phyloP scores from a whole-genome alignment of 2,329 filamentous ascomycete genomes.

The Aquanectria penicillioides region DNA sequence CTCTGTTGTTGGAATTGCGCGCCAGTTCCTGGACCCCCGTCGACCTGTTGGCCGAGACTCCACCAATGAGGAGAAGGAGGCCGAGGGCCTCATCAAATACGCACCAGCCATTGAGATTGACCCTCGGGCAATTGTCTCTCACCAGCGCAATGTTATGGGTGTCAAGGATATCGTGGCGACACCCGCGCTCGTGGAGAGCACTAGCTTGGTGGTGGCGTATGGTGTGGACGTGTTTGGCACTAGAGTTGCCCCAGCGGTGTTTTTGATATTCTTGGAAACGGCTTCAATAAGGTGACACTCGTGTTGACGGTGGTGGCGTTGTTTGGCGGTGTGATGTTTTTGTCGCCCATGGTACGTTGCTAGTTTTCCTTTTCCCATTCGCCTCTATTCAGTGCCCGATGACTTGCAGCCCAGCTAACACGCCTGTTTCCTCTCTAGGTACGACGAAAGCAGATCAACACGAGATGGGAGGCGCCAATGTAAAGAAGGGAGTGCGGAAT shows the following conservation, averaged over 20 bases:
- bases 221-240: conserved; percentile 91
- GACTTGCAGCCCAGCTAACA: conserved; percentile 45
- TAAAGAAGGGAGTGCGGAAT: conserved; percentile 33
- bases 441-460: conserved; percentile 75
- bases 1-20: conserved; percentile 82
- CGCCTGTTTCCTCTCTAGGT: conserved; percentile 50
- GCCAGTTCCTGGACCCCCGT: conserved; percentile 82
- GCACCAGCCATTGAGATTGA: conserved; percentile 83
- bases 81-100: conserved; percentile 84
- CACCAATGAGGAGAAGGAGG: conserved; percentile 78
- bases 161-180: conserved; percentile 77
- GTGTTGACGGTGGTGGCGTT: conserved; percentile 85
- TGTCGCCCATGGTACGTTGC: conserved; percentile 85
- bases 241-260: conserved; percentile 84
- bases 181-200: conserved; percentile 89
- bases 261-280: conserved; percentile 93
- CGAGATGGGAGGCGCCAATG: conserved; percentile 63
- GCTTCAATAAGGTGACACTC: conserved; percentile 91
- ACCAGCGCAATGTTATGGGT: conserved; percentile 83
- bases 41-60: conserved; percentile 88
- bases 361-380: not conserved
- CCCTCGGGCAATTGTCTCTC: conserved; percentile 81
- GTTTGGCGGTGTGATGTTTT: conserved; percentile 76
- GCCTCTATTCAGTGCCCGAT: not conserved
- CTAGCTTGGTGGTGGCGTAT: conserved; percentile 87